Base-by-base conservation (phyloP, 2,329 filamentous ascomycete species). In the Paecilomyces sp. region DNA sequence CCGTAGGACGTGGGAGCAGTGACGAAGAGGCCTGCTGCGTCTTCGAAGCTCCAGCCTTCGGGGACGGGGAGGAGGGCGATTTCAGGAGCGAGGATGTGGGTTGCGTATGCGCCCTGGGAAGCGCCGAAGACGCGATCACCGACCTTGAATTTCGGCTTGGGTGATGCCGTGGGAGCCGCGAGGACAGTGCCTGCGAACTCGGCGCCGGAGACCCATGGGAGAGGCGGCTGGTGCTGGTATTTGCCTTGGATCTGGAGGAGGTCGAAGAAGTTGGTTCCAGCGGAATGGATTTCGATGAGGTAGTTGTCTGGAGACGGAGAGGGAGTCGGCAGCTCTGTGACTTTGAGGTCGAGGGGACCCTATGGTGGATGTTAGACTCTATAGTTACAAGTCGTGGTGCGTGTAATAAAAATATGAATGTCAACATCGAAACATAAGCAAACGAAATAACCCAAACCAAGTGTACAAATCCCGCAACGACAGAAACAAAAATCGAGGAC, bases 191-290 rank as follows among this genome's bases (percentile, higher is more conserved):
- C 93, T 25, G 90, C 85, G 78, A 97, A 97, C 73, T 97, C 93
- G 70, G 85, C 85, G 62, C 93, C 93, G 0, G 91, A 86, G 56
- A 93, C 79, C 92, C 92, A 96, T 33, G 92, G 92, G 55, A 97
- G 87, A 0, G 89, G 86, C 0, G 92, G 92, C 69, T 97, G 92
- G 72, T 91, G 84, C 72, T 97, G 93, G 77, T 97, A 97, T 84
- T 95, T 96, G 59, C 93, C 93, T 70, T 91, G 88, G 70, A 97
- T 91, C 72, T 97, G 93, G 58, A 97, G 85, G 60, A 96, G 89
- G 74, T 97, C 93, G 80, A 97, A 97, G 83, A 97, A 97, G 79
- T 97, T 97, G 69, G 91, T 90, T 22, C 91, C 93, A 0, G 89
- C 84, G 54, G 93, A 91, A 75, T 91, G 90, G 68, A 97, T 89